phyloP scores from a whole-genome alignment of 768 basidiomycete species.

The Lactarius pseudohatsudake region DNA sequence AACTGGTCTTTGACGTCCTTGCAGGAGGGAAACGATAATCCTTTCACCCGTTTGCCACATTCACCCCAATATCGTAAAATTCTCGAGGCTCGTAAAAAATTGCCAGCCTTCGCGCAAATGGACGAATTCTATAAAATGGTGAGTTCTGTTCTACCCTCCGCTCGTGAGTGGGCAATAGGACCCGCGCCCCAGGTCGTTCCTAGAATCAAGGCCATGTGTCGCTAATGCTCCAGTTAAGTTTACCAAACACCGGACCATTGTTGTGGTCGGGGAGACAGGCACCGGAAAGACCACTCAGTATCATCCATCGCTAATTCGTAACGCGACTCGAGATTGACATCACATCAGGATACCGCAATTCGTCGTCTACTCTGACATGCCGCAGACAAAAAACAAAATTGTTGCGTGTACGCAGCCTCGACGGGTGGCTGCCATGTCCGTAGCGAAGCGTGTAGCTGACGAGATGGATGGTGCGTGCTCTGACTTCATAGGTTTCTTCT shows the following conservation, averaged over 20 bases:
- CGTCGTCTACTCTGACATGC: slow-evolving; percentile 89
- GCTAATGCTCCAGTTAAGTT: slow-evolving; percentile 50
- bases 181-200: slow-evolving; percentile 31
- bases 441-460: slow-evolving; percentile 97
- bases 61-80: slow-evolving; percentile 84
- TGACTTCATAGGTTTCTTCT: not conserved
- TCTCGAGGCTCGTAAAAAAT: slow-evolving; percentile 75
- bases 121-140: slow-evolving; percentile 88
- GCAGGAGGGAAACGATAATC: slow-evolving; percentile 79
- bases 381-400: slow-evolving; percentile 84
- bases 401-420: slow-evolving; percentile 97
- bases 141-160: slow-evolving; percentile 37
- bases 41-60: slow-evolving; percentile 82
- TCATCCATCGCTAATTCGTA: slow-evolving; percentile 5
- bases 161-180: slow-evolving; percentile 35
- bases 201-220: slow-evolving; percentile 28
- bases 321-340: not conserved
- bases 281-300: slow-evolving; percentile 96
- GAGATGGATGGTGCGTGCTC: slow-evolving; percentile 89
- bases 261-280: slow-evolving; percentile 93
- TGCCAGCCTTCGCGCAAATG: slow-evolving; percentile 93
- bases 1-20: slow-evolving; percentile 9
- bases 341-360: slow-evolving; percentile 88
- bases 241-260: slow-evolving; percentile 76
- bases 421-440: slow-evolving; percentile 96